Base-by-base conservation (phyloP, 768 basidiomycete genomes). In the Filobasidium wieringae region DNA sequence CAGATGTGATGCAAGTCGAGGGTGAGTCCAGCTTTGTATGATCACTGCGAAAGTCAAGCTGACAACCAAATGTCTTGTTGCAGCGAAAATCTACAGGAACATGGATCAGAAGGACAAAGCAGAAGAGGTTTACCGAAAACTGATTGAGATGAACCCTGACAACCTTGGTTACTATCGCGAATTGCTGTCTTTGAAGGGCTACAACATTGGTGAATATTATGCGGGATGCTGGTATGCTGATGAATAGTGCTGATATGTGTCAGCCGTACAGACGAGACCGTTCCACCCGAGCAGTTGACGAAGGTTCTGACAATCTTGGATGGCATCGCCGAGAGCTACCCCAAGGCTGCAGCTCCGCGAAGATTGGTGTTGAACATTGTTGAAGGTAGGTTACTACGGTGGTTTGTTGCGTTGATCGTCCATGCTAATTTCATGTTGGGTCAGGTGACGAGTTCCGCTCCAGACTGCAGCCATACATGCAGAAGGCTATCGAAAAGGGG, bases 121-220 rank as follows among this genome's bases (percentile, higher is more conserved):
- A 0, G 82, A 86, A 63, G 80, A 84, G 60, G 83, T 86, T 0
- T 97, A 89, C 85, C 78, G 80, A 32, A 77, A 80, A 0, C 76
- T 99, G 27, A 80, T 99, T 39, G 84, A 88, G 53, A 82, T 84
- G 68, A 97, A 95, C 70, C 78, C 88, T 1, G 92, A 96, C 58
- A 82, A 79, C 66, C 80, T 83, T 64, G 82, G 82, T 53, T 88
- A 91, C 72, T 95, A 91, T 76, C 75, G 75, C 31, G 84, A 83
- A 7, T 87, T 82, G 67, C 77, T 96, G 22, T 68, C 76, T 2
- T 81, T 81, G 62, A 80, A 82, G 60, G 84, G 81, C 9, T 74
- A 88, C 37, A 78, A 82, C 61, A 69, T 88, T 15, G 81, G 88
- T 88, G 58, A 57, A 79, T 71, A 5, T 7, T 24, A 26, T 19